Percentiles rank a stretch among this genome's conserved stretches.
Conservation (phyloP, 345 rosid genomes). For the Aquilaria yunnanensis region DNA sequence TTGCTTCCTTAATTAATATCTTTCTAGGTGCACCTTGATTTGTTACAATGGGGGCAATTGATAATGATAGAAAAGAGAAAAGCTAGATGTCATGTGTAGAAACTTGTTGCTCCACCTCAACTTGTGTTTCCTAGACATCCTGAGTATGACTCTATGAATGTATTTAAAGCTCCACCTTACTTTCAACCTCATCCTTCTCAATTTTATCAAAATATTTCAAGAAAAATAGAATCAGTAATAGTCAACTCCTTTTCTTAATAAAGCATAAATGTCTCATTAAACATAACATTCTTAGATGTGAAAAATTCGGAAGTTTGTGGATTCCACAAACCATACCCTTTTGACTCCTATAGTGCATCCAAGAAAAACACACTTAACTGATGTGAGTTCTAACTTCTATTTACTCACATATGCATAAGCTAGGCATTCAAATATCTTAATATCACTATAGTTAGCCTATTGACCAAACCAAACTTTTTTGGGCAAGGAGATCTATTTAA, state of each 20-base stretch:
- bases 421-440: not conserved
- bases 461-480: too few species aligned
- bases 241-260: not conserved
- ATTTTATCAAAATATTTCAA: too few species aligned
- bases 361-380: not conserved
- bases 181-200: not conserved
- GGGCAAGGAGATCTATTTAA: too few species aligned
- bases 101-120: not conserved
- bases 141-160: not conserved
- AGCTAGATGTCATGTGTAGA: not conserved
- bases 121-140: not conserved
- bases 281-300: too few species aligned
- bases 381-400: not conserved
- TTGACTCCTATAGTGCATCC: not conserved
- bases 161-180: not conserved
- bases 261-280: too few species aligned
- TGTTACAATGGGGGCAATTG: not conserved
- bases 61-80: too few species aligned
- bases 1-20: too few species aligned
- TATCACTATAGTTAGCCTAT: not conserved
- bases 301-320: too few species aligned
- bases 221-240: not conserved
- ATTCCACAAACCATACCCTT: too few species aligned
- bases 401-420: not conserved
- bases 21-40: not conserved